Percentiles rank a stretch among this genome's conserved stretches.
These are phyloP conservation scores for Pittosporum tobira DNA, from an alignment of 129 eudicot species.

Conservation along the genomic window DNA sequence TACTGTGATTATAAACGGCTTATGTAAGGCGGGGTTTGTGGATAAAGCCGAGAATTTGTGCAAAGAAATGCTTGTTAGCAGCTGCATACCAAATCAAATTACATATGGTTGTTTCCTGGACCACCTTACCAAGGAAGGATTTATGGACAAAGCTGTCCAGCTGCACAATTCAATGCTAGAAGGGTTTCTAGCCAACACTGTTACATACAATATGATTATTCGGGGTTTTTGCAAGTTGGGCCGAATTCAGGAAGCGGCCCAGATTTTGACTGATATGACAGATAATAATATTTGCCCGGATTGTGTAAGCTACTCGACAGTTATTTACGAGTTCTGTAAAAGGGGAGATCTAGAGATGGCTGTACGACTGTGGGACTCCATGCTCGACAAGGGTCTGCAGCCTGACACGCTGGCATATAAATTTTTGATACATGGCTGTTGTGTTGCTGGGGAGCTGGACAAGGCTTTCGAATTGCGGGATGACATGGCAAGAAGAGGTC, in stretches of 20 bases:
- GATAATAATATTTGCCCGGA: constrained; percentile 55
- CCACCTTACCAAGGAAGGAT: constrained; percentile 50
- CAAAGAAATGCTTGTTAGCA: constrained; percentile 57
- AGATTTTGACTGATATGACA: constrained; percentile 51
- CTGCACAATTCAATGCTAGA: constrained; percentile 53
- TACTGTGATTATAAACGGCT: constrained; percentile 60
- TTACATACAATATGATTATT: constrained; percentile 73
- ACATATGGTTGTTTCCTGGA: constrained; percentile 83
- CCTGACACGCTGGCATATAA: constrained; percentile 76
- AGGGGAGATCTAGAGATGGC: constrained; percentile 54
- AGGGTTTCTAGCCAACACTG: constrained; percentile 57
- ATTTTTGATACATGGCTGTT: constrained; percentile 55
- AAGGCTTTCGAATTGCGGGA: constrained; percentile 61
- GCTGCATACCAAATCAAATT: constrained; percentile 53
- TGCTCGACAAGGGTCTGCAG: constrained; percentile 53
- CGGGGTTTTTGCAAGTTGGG: constrained; percentile 81
- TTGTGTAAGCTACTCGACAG: constrained; percentile 69
- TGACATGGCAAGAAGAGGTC: constrained; percentile 67
- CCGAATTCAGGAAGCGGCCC: constrained; percentile 45
- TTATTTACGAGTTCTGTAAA: constrained; percentile 60
- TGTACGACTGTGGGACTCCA: constrained; percentile 57
- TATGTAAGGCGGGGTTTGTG: constrained; percentile 55
- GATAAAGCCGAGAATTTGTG: constrained; percentile 57
- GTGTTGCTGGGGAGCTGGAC: constrained; percentile 52
- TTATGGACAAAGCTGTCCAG: constrained; percentile 50